Evolutionary conservation across 371 early-diverging fungal genomes (phyloP).

Genomic region (Haplosporangium sp.): DNA sequence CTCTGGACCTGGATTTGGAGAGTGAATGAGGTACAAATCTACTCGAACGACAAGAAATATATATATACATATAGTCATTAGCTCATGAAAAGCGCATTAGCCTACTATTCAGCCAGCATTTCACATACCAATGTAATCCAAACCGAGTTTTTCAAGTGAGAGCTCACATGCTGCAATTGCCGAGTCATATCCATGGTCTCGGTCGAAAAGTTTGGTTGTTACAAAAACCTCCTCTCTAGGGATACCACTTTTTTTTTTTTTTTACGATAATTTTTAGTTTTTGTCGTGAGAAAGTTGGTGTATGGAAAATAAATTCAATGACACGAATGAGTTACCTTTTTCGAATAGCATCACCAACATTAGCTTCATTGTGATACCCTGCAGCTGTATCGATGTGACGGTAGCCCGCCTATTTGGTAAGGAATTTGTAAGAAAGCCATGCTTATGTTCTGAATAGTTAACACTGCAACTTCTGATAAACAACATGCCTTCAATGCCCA

Average conservation of each 20-base stretch:
- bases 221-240: constrained; percentile 78
- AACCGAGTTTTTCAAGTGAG: constrained; percentile 70
- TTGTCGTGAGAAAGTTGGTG: no score
- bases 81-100: background rate
- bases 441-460: no score
- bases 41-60: background rate
- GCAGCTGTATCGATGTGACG: constrained; percentile 66
- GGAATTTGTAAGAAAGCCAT: background rate
- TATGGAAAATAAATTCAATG: background rate
- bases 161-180: constrained; percentile 64
- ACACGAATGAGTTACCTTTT: constrained; percentile 55
- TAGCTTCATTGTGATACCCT: constrained; percentile 60
- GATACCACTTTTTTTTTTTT: constrained; percentile 49
- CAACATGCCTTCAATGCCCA: constrained; percentile 59
- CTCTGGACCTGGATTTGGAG: constrained; percentile 66
- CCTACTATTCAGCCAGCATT: background rate
- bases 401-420: constrained; percentile 58
- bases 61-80: background rate
- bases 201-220: constrained; percentile 77
- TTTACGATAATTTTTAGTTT: no score
- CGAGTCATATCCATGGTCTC: constrained; percentile 61
- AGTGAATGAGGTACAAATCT: constrained; percentile 85
- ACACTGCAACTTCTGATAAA: background rate
- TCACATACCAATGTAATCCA: constrained; percentile 73
- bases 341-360: constrained; percentile 61